Conservation (phyloP, 176 grass and related monocot genomes). For the Hordeum marinum region DNA sequence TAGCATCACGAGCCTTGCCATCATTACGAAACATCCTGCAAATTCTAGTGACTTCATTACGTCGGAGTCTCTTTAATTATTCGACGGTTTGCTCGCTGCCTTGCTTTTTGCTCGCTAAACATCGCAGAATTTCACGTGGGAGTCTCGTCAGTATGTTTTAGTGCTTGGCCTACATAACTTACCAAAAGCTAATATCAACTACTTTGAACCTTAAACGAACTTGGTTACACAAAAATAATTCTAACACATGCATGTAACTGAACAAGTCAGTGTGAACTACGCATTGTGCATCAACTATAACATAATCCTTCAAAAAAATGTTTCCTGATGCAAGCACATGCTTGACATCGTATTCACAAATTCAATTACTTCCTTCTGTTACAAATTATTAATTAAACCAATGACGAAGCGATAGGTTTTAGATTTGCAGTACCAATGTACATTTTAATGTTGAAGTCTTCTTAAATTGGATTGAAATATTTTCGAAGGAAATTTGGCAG, state of each 20-base stretch:
- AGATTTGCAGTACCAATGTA: no score
- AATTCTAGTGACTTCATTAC: neutral
- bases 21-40: neutral
- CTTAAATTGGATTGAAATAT: no score
- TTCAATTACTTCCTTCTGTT: no score
- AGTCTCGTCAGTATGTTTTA: neutral
- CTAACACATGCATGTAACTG: neutral
- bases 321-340: neutral
- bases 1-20: neutral
- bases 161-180: neutral
- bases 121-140: neutral
- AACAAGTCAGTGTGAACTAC: neutral
- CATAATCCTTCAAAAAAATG: neutral
- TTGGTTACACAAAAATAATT: neutral
- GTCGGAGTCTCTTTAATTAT: neutral
- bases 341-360: neutral
- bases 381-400: no score
- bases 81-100: neutral
- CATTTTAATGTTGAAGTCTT: no score
- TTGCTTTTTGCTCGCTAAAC: neutral
- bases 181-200: neutral
- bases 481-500: no score
- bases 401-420: no score
- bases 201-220: neutral
- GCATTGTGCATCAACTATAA: neutral